Base-by-base conservation (phyloP, 352 stramenopile species). In the Phytophthora nicotianae region DNA sequence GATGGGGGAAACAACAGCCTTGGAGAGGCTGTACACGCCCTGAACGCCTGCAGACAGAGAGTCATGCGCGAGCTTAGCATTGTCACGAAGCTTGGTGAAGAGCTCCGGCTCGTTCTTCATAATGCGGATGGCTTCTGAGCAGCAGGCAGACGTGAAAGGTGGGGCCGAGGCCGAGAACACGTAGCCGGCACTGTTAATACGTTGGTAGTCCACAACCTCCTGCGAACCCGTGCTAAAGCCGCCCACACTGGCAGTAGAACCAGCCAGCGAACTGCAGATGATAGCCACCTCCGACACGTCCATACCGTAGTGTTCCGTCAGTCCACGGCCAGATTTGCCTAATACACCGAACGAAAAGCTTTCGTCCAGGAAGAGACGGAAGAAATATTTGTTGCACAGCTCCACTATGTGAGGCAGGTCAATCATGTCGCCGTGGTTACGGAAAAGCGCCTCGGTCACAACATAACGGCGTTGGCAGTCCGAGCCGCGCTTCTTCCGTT, bases 151-250 rank as follows among this genome's bases (percentile, higher is more conserved):
- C 52, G 97, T 96, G 76, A 99, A 99, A 8, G 97, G 97, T 32
- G 97, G 96, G 21, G 94, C 88, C 48, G 96, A 98, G n/a, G 97
- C 97, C 61, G 94, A 99, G 77, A 99, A 99, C 65, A 97, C 98
- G 76, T 99, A 99, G 48, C 97, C 97, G 5, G 97, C 97, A 37
- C 95, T 98, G 67, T 95, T 98, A 29, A 99, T 88, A 47, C 97
- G 92, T 79, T 99, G 97, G 84, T 99, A 98, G 76, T 99, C 96
- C 9, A 99, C 94, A 5, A 99, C 93, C 58, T 99, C 97, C 66
- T 97, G 87, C 49, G 88, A 97, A 11, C 97, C 97, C 35, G 98
- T 96, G 58, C 95, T 99, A 57, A 99, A 96, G 43, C 97, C 97
- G 20, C 97, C 97, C 47, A 99, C 90, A 58, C 86, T 96, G 5